Percentiles rank a stretch among this genome's conserved stretches.
Evolutionary conservation across 495 filamentous ascomycete species (phyloP).

Genomic region (Glutinoglossum americanum): DNA sequence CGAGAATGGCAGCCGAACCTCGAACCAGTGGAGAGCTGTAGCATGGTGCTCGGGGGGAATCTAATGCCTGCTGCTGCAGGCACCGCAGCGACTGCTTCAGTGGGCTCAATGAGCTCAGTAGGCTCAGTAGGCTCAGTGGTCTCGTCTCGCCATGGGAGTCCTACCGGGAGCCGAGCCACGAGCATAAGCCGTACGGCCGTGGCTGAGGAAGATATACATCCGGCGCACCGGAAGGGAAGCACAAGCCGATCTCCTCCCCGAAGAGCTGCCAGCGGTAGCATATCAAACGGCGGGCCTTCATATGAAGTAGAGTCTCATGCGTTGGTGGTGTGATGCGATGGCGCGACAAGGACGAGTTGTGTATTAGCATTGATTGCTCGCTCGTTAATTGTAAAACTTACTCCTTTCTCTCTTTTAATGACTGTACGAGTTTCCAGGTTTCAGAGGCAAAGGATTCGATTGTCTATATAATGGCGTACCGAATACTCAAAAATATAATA

Average conservation of each 20-base stretch:
- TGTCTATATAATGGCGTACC: background rate
- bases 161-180: background rate
- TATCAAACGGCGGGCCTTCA: background rate
- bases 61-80: conserved; percentile 3
- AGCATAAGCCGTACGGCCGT: background rate
- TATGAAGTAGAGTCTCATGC: background rate
- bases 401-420: background rate
- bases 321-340: background rate
- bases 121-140: no score
- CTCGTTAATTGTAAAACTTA: background rate
- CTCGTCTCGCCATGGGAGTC: background rate
- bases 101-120: no score
- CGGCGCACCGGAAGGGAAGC: conserved; percentile 1
- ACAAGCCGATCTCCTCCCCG: background rate
- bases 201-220: background rate
- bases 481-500: background rate
- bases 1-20: conserved; percentile 44
- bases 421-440: background rate
- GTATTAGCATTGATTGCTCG: background rate
- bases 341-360: background rate
- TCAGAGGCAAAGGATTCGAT: background rate
- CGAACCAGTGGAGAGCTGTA: conserved; percentile 28
- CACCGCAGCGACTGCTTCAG: background rate
- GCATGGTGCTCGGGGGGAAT: conserved; percentile 7
- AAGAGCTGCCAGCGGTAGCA: background rate